phyloP scores from a whole-genome alignment of 2,329 filamentous ascomycete genomes.

The Aureobasidium zeae region DNA sequence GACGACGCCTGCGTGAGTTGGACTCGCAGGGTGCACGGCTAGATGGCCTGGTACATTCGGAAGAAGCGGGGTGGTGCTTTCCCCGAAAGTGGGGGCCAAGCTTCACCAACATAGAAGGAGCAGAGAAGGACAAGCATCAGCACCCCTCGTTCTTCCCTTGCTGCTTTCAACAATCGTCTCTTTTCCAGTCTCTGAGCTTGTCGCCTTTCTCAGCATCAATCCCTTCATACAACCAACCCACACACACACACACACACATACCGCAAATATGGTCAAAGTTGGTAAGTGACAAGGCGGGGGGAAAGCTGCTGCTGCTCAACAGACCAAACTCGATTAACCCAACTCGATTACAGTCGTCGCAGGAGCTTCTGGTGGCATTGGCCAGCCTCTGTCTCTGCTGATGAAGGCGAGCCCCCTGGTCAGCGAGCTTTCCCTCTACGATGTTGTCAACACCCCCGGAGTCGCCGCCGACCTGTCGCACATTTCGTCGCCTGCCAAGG shows the following conservation, averaged over 20 bases:
- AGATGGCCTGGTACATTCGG: not conserved
- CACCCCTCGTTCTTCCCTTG: not conserved
- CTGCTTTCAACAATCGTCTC: not conserved
- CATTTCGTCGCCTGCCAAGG: slow-evolving; percentile 84
- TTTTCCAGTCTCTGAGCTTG: not conserved
- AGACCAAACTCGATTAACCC: not conserved
- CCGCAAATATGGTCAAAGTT: slow-evolving; percentile 22
- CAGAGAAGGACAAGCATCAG: not conserved
- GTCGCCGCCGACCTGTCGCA: slow-evolving; percentile 94
- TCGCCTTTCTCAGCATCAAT: not conserved
- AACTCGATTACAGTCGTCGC: slow-evolving; percentile 53
- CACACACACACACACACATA: slow-evolving; percentile 8
- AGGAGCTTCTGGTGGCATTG: slow-evolving; percentile 96
- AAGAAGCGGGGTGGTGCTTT: not conserved
- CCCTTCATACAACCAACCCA: not conserved
- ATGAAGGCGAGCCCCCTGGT: slow-evolving; percentile 83
- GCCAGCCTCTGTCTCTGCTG: slow-evolving; percentile 86
- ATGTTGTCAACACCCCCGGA: slow-evolving; percentile 98
- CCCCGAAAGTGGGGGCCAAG: slow-evolving; percentile 1
- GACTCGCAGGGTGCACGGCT: too few relatives aligned
- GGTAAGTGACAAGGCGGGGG: slow-evolving; percentile 15
- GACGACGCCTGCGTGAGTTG: too few relatives aligned
- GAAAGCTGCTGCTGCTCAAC: not conserved
- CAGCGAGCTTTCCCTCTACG: slow-evolving; percentile 90
- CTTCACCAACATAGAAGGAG: slow-evolving; percentile 5